phyloP scores from a whole-genome alignment of 805 yeast species.

The Pichia ethanolica region DNA sequence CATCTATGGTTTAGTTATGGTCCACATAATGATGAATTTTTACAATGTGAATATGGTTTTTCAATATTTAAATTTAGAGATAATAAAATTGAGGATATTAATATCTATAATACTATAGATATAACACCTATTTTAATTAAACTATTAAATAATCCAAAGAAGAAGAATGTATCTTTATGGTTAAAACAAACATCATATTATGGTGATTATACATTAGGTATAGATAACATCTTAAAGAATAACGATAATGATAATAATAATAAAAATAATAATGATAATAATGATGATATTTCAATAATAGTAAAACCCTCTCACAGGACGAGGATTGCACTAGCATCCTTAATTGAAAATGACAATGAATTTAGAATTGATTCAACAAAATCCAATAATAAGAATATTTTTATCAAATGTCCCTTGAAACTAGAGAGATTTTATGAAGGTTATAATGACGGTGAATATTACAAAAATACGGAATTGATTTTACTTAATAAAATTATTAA shows the following conservation, averaged over 20 bases:
- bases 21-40: conserved; percentile 76
- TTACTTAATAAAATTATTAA: conserved; percentile 30
- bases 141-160: conserved; percentile 3
- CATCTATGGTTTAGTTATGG: conserved; percentile 79
- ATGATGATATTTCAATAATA: not conserved
- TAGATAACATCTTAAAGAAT: conserved; percentile 10
- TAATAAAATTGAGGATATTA: conserved; percentile 27
- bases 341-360: conserved; percentile 29
- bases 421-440: conserved; percentile 40
- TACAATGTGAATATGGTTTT: conserved; percentile 86
- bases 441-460: conserved; percentile 37
- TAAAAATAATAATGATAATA: not conserved
- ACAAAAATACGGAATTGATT: conserved; percentile 25
- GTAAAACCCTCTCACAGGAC: conserved; percentile 60
- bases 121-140: conserved; percentile 10
- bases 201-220: conserved; percentile 66
- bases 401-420: conserved; percentile 22
- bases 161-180: conserved; percentile 3
- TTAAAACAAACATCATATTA: conserved; percentile 49
- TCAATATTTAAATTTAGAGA: conserved; percentile 47
- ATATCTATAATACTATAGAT: conserved; percentile 3
- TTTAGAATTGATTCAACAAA: not conserved
- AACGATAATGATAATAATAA: not conserved
- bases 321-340: conserved; percentile 62
- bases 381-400: conserved; percentile 1